These are phyloP conservation scores for Penicillium sp. DNA, from an alignment of 2,329 filamentous ascomycete species.

Conservation along the genomic window DNA sequence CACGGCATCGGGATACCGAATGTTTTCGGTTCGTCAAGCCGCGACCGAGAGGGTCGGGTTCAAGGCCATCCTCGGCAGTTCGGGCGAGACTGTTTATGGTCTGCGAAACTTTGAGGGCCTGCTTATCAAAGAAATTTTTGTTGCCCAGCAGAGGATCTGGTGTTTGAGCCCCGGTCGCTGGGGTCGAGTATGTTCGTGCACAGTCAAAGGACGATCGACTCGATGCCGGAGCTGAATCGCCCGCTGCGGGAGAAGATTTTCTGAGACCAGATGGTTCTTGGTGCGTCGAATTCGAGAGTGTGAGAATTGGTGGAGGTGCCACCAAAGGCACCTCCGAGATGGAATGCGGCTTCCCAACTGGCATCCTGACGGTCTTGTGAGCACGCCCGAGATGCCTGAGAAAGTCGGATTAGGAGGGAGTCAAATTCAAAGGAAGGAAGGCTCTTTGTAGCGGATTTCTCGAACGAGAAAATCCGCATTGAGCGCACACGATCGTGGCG, in stretches of 20 bases:
- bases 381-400: neutral
- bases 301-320: slow-evolving; percentile 7
- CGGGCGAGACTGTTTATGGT: slow-evolving; percentile 17
- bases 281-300: slow-evolving; percentile 4
- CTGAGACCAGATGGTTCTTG: neutral
- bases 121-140: slow-evolving; percentile 14
- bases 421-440: neutral
- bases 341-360: slow-evolving; percentile 10
- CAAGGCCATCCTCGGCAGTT: slow-evolving; percentile 16
- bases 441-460: neutral
- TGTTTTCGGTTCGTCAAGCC: slow-evolving; percentile 23
- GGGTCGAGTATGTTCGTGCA: slow-evolving; percentile 23
- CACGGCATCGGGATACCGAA: slow-evolving; percentile 13
- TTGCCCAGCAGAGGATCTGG: slow-evolving; percentile 31
- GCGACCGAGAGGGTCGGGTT: slow-evolving; percentile 16
- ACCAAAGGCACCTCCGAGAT: slow-evolving; percentile 10
- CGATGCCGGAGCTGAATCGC: slow-evolving; percentile 17
- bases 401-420: neutral
- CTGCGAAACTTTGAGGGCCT: slow-evolving; percentile 20
- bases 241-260: neutral
- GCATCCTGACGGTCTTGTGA: slow-evolving; percentile 9
- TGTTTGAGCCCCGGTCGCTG: slow-evolving; percentile 32
- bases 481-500: slow-evolving; percentile 17
- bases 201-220: slow-evolving; percentile 24
- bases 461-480: neutral